Evolutionary conservation across 768 basidiomycete species (phyloP).

Genomic region (Rhizopogon sp.): DNA sequence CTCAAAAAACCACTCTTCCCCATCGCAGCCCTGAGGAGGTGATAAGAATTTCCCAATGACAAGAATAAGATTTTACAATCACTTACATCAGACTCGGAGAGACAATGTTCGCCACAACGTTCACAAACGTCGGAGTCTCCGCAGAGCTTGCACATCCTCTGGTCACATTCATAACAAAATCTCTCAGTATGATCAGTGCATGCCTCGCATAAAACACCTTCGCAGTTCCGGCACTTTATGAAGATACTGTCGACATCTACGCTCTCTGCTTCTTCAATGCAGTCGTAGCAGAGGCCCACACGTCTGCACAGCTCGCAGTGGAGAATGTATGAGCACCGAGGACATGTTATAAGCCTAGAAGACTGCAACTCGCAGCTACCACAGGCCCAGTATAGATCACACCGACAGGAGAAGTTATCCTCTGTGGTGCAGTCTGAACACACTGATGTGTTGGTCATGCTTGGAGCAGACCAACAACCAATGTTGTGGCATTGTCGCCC

Average conservation of each 20-base stretch:
- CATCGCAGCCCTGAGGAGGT: too few species aligned
- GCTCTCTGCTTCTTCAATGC: background rate
- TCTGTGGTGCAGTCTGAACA: constrained; percentile 3
- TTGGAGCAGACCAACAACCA: background rate
- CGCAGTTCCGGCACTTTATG: too few species aligned
- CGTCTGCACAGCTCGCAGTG: background rate
- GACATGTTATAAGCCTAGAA: background rate
- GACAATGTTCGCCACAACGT: too few species aligned
- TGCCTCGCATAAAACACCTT: too few species aligned
- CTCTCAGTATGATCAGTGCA: too few species aligned
- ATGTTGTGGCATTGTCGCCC: background rate
- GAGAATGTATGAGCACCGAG: constrained; percentile 1
- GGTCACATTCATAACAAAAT: background rate
- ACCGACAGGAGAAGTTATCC: background rate
- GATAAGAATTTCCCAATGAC: background rate
- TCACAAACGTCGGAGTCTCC: too few species aligned
- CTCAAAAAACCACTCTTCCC: too few species aligned
- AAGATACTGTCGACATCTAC: background rate
- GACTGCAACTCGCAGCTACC: background rate
- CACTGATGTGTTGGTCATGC: background rate
- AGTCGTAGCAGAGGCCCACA: background rate
- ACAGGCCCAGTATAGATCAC: constrained; percentile 1
- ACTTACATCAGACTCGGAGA: background rate
- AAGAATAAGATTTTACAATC: background rate
- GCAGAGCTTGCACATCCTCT: background rate